phyloP scores from a whole-genome alignment of 2,329 filamentous ascomycete genomes.

The Parastagonospora avenae region DNA sequence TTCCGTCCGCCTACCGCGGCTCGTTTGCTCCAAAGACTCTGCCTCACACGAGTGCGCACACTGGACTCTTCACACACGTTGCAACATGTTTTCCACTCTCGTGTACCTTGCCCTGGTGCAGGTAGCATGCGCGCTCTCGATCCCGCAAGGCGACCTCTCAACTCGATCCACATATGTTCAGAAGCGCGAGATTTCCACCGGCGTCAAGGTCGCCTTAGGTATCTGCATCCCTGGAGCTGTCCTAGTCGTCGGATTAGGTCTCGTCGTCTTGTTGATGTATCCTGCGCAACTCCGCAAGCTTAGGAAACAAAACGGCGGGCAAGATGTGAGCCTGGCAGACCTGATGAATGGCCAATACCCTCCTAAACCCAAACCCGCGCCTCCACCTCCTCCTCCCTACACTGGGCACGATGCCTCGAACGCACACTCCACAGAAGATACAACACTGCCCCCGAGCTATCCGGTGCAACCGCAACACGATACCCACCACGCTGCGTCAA shows the following conservation, averaged over 20 bases:
- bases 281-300: conserved; percentile 10
- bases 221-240: conserved; percentile 10
- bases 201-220: conserved; percentile 11
- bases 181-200: conserved; percentile 8
- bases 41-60: too few species aligned
- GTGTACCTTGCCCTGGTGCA: background rate
- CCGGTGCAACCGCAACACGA: too few species aligned
- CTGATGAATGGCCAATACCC: background rate
- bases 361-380: background rate
- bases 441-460: too few species aligned
- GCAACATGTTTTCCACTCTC: background rate
- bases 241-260: conserved; percentile 8
- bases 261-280: conserved; percentile 10
- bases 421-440: too few species aligned
- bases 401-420: too few species aligned
- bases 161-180: conserved; percentile 2
- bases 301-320: conserved; percentile 1
- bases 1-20: too few species aligned
- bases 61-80: too few species aligned
- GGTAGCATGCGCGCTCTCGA: background rate
- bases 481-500: too few species aligned
- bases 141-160: background rate
- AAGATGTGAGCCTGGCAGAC: background rate
- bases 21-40: too few species aligned
- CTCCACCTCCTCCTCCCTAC: background rate